These are phyloP conservation scores for Rhodotorula diobovata DNA, from an alignment of 768 basidiomycete species.

Conservation along the genomic window DNA sequence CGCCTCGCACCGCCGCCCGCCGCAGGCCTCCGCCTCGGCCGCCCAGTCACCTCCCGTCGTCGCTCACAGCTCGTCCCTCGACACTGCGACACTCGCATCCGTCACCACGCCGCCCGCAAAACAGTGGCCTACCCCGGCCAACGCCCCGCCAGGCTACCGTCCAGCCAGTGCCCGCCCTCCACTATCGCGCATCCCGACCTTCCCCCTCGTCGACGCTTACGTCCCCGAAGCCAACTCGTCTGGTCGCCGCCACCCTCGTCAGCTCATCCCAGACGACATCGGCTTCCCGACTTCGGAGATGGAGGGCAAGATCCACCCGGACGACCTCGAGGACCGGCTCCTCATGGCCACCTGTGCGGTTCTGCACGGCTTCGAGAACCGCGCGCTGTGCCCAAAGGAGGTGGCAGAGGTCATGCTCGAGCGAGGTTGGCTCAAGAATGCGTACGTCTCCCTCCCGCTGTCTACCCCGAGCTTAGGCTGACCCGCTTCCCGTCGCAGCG, in stretches of 20 bases:
- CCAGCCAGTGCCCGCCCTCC: conserved; percentile 7
- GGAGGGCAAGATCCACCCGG: conserved; percentile 20
- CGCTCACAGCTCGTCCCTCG: not conserved
- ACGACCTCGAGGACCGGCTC: conserved; percentile 36
- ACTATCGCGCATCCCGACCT: conserved; percentile 26
- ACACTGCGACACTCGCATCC: not conserved
- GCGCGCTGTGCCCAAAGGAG: conserved; percentile 43
- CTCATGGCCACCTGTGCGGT: conserved; percentile 39
- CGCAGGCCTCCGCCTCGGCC: not conserved
- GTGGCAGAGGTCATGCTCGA: conserved; percentile 41
- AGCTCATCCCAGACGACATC: conserved; percentile 32
- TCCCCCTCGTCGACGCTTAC: conserved; percentile 38
- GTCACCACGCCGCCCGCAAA: not conserved
- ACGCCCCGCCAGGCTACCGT: not conserved
- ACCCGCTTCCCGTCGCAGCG: conserved; percentile 18
- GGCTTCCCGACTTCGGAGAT: conserved; percentile 31
- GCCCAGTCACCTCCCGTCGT: not conserved
- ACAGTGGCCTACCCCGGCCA: not conserved
- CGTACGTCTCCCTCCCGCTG: conserved; percentile 21
- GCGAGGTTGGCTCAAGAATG: conserved; percentile 40
- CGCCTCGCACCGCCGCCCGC: not conserved
- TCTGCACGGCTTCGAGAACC: conserved; percentile 35
- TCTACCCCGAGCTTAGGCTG: not conserved
- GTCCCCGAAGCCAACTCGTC: conserved; percentile 22
- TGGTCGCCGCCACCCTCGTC: conserved; percentile 29